Evolutionary conservation across 208 protist species (phyloP), one percentile per base, ranked within the genome.

Genomic region (Lotmaria passim): DNA sequence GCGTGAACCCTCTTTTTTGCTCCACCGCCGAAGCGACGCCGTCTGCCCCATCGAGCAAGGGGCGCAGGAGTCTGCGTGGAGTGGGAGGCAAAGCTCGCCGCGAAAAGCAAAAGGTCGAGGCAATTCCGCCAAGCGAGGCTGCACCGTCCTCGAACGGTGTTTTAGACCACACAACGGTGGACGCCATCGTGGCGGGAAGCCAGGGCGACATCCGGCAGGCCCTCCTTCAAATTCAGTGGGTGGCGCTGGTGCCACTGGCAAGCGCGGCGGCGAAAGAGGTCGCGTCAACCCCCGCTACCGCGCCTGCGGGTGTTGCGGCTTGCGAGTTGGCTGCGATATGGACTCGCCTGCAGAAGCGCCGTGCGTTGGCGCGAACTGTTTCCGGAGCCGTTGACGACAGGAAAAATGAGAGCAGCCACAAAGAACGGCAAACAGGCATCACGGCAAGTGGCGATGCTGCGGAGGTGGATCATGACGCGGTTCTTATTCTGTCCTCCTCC

Each of bases 121-220:
- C 39, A 0, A 21, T 47, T 15, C 5, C 53, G 17, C 21, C 63
- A n/a, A 36, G 56, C 15, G 19, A 53, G 19, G n/a, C n/a, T 10
- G 14, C 30, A 5, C 28, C 69, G 7, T 6, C 52, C 0, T 38
- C 41, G n/a, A 23, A 0, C 4, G 69, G 69, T 19, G 52, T 75
- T 12, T 12, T 75, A 8, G 69, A 69, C 41, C 19, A 33, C 31
- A 24, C 19, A 17, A 46, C 69, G 58, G 30, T 95, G 3, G 59
- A 80, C 7, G 39, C 73, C 30, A 73, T 96, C 33, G 75, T 67
- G 23, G 78, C 78, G 26, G 56, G 78, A 17, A 83, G 79, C 36
- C 81, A 93, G 58, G 91, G 91, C 11, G 91, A 96, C 68, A 85
- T 96, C 26, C 84, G 91, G 11, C 91, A 96, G 61, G 87, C 86